These are phyloP conservation scores for Schrenkiella parvula DNA, from an alignment of 345 rosid genomes.

Conservation along the genomic window DNA sequence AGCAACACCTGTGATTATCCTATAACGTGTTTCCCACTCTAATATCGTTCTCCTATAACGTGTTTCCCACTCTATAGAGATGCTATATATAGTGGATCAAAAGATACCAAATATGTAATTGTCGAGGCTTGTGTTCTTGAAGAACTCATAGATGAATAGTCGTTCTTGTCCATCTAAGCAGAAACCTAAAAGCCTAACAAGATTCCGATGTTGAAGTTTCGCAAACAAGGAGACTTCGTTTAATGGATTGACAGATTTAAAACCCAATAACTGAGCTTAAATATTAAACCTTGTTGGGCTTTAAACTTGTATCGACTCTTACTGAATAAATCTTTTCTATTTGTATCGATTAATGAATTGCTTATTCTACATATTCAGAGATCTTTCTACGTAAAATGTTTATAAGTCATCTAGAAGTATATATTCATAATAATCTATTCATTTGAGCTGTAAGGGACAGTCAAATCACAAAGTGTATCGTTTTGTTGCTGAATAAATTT, in stretches of 20 bases:
- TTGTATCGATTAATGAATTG: background rate
- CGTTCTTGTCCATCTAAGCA: background rate
- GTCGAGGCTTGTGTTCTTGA: background rate
- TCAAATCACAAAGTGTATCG: too few relatives aligned
- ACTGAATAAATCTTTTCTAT: too few relatives aligned
- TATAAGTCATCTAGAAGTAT: background rate
- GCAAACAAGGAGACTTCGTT: background rate
- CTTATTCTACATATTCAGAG: background rate
- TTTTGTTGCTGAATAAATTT: too few relatives aligned
- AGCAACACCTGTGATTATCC: slow-evolving; percentile 20
- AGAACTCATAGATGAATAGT: background rate
- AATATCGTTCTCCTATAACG: background rate
- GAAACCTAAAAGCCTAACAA: background rate
- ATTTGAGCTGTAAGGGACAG: too few relatives aligned
- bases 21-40: slow-evolving; percentile 17
- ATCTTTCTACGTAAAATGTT: background rate
- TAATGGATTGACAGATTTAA: too few relatives aligned
- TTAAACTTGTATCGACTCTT: too few relatives aligned
- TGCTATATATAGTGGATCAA: background rate
- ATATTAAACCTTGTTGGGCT: background rate
- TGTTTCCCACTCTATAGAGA: background rate
- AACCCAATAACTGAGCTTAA: background rate
- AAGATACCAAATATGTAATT: background rate
- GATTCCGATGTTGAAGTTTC: background rate
- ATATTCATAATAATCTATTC: too few relatives aligned